Conservation (phyloP, 2,329 filamentous ascomycete genomes). For the Beauveria scarabaeidicola region DNA sequence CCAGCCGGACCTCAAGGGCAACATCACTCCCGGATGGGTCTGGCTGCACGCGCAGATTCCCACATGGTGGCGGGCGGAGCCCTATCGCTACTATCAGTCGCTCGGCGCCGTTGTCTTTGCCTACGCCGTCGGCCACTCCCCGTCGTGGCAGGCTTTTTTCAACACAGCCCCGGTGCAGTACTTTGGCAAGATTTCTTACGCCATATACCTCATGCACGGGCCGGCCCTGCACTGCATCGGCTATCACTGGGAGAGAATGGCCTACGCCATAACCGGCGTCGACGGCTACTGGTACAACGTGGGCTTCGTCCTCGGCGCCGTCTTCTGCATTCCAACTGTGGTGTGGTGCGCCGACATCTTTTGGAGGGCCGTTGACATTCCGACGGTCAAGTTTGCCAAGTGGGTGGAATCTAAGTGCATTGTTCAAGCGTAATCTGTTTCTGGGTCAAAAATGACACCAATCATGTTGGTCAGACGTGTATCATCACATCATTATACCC, state of each 20-base stretch:
- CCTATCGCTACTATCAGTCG: conserved; percentile 50
- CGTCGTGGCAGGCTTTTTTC: conserved; percentile 42
- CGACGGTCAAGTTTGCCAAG: conserved; percentile 46
- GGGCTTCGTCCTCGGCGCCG: conserved; percentile 38
- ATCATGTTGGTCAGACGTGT: neutral
- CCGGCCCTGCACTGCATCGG: conserved; percentile 45
- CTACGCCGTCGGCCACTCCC: conserved; percentile 37
- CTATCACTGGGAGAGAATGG: conserved; percentile 41
- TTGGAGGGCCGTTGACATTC: conserved; percentile 46
- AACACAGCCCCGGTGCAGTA: conserved; percentile 43
- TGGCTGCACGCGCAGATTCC: conserved; percentile 40
- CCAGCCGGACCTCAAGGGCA: conserved; percentile 28
- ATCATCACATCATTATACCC: conserved; percentile 7
- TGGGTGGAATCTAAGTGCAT: conserved; percentile 42
- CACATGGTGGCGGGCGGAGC: conserved; percentile 37
- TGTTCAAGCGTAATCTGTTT: conserved; percentile 19
- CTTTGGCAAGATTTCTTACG: conserved; percentile 52
- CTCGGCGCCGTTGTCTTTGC: conserved; percentile 45
- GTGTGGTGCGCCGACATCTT: conserved; percentile 50
- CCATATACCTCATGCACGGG: conserved; percentile 54
- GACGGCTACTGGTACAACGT: conserved; percentile 36
- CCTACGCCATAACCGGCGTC: conserved; percentile 38
- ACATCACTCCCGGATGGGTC: conserved; percentile 46
- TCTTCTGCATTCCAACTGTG: conserved; percentile 41
- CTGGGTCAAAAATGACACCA: neutral